Conservation (phyloP, 306 rosid species). For the Purshia tridentata region DNA sequence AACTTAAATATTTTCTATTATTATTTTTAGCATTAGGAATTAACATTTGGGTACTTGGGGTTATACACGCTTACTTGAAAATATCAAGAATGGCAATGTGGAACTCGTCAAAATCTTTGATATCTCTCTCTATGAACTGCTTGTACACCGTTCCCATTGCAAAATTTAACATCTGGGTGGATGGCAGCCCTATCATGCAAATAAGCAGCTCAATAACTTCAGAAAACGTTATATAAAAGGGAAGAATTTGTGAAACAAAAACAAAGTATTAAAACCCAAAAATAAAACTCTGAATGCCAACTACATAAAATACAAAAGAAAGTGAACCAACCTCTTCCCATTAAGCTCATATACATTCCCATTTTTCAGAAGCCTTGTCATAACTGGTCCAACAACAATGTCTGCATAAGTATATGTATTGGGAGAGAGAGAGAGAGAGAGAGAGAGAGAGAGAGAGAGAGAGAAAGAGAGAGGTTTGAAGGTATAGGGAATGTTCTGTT, state of each 20-base stretch:
- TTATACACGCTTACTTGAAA: slow-evolving; percentile 42
- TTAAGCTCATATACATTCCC: slow-evolving; percentile 50
- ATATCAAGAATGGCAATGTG: slow-evolving; percentile 58
- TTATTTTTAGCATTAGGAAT: too few species aligned
- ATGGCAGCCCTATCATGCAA: slow-evolving; percentile 36
- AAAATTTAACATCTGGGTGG: slow-evolving; percentile 23
- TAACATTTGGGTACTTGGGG: background rate
- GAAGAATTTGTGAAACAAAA: background rate
- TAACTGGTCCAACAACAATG: background rate
- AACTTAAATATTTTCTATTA: too few species aligned
- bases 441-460: slow-evolving; percentile 4
- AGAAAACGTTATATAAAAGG: background rate
- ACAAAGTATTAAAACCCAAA: background rate
- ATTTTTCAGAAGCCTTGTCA: slow-evolving; percentile 22
- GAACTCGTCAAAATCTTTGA: slow-evolving; percentile 24
- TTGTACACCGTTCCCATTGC: slow-evolving; percentile 33
- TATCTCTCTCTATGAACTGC: slow-evolving; percentile 29
- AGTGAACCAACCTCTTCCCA: slow-evolving; percentile 42
- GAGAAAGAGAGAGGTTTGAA: slow-evolving; percentile 12
- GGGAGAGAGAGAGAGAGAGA: slow-evolving; percentile 11
- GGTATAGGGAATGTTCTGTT: slow-evolving; percentile 16
- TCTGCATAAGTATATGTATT: slow-evolving; percentile 4
- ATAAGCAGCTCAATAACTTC: slow-evolving; percentile 1
- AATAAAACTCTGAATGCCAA: background rate
- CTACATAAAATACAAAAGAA: background rate